Evolutionary conservation across 768 basidiomycete genomes (phyloP).

Genomic region (Leucogyrophana mollusca): DNA sequence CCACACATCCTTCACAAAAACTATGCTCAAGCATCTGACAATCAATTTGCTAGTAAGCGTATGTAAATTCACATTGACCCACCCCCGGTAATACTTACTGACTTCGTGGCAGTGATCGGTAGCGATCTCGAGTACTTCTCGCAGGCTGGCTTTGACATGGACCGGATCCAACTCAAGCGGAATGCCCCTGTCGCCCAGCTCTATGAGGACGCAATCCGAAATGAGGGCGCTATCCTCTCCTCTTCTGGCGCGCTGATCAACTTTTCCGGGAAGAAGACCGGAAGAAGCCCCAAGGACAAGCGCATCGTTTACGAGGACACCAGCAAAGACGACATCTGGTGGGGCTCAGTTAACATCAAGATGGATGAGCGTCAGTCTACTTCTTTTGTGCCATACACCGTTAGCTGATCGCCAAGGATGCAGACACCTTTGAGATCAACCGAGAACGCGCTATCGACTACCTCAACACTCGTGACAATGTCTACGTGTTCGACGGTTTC

Average conservation of each 20-base stretch:
- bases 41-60: constrained; percentile 60
- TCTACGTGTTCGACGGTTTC: constrained; percentile 96
- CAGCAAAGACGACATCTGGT: constrained; percentile 97
- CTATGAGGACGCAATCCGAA: constrained; percentile 97
- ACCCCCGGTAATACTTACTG: neutral
- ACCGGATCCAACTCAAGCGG: constrained; percentile 92
- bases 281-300: constrained; percentile 97
- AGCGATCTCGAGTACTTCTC: constrained; percentile 96
- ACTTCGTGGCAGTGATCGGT: constrained; percentile 67
- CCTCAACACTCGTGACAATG: constrained; percentile 96
- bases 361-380: constrained; percentile 83
- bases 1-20: constrained; percentile 87
- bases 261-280: constrained; percentile 99
- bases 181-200: constrained; percentile 88
- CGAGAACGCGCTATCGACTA: constrained; percentile 99
- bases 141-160: constrained; percentile 99
- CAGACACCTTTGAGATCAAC: constrained; percentile 98
- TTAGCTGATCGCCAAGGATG: constrained; percentile 6
- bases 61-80: constrained; percentile 23
- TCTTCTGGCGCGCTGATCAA: constrained; percentile 97
- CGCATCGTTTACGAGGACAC: constrained; percentile 98
- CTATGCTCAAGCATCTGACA: constrained; percentile 75
- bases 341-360: constrained; percentile 99
- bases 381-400: neutral
- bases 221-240: constrained; percentile 98